Conservation (phyloP, 169 alveolate genomes). For the Cytauxzoon felis region DNA sequence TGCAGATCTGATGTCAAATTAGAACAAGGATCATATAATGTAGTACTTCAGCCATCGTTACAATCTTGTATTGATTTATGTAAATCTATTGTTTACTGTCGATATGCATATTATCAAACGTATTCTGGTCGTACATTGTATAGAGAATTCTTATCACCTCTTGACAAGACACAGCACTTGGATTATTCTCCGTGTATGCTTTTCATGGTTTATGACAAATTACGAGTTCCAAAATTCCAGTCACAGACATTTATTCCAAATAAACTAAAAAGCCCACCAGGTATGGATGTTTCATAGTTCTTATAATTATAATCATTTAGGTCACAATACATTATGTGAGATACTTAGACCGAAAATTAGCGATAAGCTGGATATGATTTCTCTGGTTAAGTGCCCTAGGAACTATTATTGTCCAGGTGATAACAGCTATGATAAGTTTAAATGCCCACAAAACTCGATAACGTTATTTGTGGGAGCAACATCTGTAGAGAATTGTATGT, state of each 20-base stretch:
- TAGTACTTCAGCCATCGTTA: slow-evolving; percentile 28
- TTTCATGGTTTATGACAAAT: slow-evolving; percentile 16
- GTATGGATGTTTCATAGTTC: no score
- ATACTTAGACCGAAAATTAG: no score
- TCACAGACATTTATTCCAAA: no score
- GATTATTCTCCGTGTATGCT: background rate
- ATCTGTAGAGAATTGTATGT: slow-evolving; percentile 60
- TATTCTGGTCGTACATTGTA: background rate
- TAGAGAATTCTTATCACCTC: background rate
- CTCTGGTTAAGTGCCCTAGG: slow-evolving; percentile 60
- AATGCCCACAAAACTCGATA: slow-evolving; percentile 68
- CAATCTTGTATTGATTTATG: slow-evolving; percentile 60
- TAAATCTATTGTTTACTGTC: slow-evolving; percentile 64
- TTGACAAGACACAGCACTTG: background rate
- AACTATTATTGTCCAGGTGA: slow-evolving; percentile 75
- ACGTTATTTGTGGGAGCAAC: slow-evolving; percentile 53
- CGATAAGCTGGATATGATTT: no score
- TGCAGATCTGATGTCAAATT: slow-evolving; percentile 6
- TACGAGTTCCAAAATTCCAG: no score
- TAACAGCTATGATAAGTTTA: slow-evolving; percentile 39
- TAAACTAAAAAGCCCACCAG: no score
- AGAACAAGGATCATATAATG: background rate
- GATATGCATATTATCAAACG: slow-evolving; percentile 16
- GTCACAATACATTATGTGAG: no score
- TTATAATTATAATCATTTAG: no score